Conservation (phyloP, 441 rosid species). For the Mallotus repandus region DNA sequence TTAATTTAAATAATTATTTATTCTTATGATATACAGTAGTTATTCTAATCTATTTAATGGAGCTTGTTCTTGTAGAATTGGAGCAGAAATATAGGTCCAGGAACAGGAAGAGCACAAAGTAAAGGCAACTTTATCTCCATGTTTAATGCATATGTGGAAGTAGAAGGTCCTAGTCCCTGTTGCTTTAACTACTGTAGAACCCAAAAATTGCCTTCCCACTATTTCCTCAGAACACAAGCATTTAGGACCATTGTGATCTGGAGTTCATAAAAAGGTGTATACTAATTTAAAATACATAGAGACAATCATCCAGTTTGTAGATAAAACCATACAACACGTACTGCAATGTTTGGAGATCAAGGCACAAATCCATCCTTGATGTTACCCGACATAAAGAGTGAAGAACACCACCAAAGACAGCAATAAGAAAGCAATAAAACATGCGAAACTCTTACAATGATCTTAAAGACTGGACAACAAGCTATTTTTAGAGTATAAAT, state of each 20-base stretch:
- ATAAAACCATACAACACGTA: no score
- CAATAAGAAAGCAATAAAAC: not conserved
- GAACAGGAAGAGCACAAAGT: not conserved
- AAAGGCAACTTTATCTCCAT: no score
- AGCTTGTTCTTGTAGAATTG: no score
- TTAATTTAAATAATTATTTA: no score
- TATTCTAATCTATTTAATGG: not conserved
- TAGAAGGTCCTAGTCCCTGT: no score
- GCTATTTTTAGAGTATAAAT: not conserved
- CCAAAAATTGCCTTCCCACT: constrained; percentile 29
- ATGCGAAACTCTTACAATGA: not conserved
- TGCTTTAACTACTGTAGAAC: not conserved
- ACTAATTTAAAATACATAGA: no score
- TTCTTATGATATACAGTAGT: not conserved
- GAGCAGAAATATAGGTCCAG: no score
- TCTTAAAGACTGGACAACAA: not conserved
- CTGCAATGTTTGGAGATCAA: constrained; percentile 6
- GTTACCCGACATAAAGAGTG: not conserved
- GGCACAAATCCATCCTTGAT: constrained; percentile 8
- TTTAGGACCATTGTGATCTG: constrained; percentile 1
- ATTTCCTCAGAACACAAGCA: no score
- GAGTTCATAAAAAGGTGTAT: no score
- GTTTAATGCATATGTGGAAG: no score
- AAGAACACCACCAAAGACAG: not conserved
- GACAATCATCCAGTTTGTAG: no score